Conservation (phyloP, 495 filamentous ascomycete species). For the Annulohypoxylon moriforme region DNA sequence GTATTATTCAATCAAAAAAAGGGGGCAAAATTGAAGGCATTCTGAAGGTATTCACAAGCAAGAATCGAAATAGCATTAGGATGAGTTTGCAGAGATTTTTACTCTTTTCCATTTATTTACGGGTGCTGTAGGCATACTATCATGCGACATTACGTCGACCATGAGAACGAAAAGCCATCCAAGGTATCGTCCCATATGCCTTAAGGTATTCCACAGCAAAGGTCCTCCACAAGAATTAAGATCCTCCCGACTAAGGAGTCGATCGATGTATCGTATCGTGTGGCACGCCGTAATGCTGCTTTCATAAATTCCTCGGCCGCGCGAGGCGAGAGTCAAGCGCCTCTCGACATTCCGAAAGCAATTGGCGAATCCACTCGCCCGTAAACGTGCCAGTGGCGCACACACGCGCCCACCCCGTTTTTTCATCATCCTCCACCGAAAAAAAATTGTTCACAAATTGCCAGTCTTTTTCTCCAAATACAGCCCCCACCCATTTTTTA, state of each 20-base stretch:
- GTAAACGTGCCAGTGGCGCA: constrained; percentile 17
- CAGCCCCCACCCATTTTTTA: constrained; percentile 39
- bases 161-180: constrained; percentile 37
- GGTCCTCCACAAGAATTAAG: constrained; percentile 46
- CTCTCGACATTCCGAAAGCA: constrained; percentile 33
- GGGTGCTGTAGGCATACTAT: constrained; percentile 40
- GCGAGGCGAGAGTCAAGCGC: constrained; percentile 17
- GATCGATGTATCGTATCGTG: constrained; percentile 42
- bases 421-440: constrained; percentile 27
- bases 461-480: constrained; percentile 39
- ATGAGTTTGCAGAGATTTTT: constrained; percentile 37
- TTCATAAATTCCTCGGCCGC: constrained; percentile 27
- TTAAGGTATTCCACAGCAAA: constrained; percentile 32
- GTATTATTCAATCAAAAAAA: constrained; percentile 6
- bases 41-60: constrained; percentile 9
- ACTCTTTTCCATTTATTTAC: constrained; percentile 46
- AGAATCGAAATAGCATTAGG: not conserved
- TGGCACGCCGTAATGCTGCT: constrained; percentile 35
- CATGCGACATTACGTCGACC: constrained; percentile 22
- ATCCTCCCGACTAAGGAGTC: constrained; percentile 28
- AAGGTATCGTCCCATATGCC: constrained; percentile 36
- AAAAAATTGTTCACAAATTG: constrained; percentile 40
- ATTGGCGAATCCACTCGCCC: constrained; percentile 25
- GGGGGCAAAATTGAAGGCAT: not conserved
- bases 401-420: constrained; percentile 21